These are phyloP conservation scores for Sclerotinia spermophila DNA, from an alignment of 2,329 filamentous ascomycete species.

Conservation along the genomic window DNA sequence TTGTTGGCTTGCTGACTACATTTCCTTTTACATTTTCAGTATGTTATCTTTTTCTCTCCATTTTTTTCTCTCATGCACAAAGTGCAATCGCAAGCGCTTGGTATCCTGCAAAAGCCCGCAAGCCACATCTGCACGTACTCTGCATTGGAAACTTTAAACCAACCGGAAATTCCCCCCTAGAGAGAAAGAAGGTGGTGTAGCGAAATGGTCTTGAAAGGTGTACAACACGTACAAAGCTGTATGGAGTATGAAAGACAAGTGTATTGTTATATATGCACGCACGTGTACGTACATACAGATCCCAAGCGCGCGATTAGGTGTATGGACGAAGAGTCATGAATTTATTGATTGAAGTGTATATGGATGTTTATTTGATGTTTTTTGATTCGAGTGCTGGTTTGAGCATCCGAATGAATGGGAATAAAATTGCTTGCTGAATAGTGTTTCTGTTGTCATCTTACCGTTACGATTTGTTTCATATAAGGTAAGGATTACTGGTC, in stretches of 20 bases:
- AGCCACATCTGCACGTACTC: slow-evolving; percentile 6
- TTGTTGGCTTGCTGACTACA: not conserved
- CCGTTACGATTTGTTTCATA: not conserved
- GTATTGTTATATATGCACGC: slow-evolving; percentile 1
- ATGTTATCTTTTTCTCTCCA: not conserved
- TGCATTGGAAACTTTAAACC: not conserved
- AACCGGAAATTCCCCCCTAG: slow-evolving; percentile 4
- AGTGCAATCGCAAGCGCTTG: not conserved
- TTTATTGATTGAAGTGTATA: not conserved
- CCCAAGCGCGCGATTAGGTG: slow-evolving; percentile 8
- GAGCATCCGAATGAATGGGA: not conserved
- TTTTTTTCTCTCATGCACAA: not conserved
- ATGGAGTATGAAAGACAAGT: not conserved
- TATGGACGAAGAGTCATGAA: not conserved
- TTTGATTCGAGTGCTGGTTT: not conserved
- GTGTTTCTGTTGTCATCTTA: not conserved
- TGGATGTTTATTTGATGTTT: not conserved
- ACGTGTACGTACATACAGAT: not conserved
- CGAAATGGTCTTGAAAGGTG: not conserved
- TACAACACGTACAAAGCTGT: not conserved
- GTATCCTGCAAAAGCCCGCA: not conserved
- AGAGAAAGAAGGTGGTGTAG: not conserved
- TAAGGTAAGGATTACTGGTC: not conserved
- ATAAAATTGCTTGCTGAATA: not conserved
- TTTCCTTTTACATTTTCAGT: not conserved